Conservation (phyloP, 2,329 filamentous ascomycete genomes). For the Podosphaera leucotricha region DNA sequence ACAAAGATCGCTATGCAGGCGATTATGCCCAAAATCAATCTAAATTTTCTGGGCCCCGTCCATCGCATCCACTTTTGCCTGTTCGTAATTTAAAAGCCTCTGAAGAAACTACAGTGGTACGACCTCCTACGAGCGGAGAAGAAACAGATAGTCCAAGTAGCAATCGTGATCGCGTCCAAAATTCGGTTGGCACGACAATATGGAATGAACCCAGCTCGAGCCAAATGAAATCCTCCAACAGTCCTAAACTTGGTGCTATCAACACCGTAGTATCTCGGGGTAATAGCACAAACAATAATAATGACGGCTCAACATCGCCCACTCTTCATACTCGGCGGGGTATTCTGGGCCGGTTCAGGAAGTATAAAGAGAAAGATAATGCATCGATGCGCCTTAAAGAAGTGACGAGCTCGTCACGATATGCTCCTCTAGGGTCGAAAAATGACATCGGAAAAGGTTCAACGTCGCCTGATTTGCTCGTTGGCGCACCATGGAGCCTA, state of each 20-base stretch:
- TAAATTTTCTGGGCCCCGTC: constrained; percentile 40
- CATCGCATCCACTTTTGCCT: constrained; percentile 22
- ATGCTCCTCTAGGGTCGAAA: constrained; percentile 20
- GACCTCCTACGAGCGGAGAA: constrained; percentile 54
- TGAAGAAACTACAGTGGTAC: constrained; percentile 39
- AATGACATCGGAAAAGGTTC: constrained; percentile 8
- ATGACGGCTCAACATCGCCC: constrained; percentile 26
- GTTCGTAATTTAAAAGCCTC: constrained; percentile 36
- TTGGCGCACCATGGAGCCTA: constrained; percentile 10
- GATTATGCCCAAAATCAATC: constrained; percentile 26
- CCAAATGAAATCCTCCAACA: constrained; percentile 40
- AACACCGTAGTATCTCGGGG: constrained; percentile 14
- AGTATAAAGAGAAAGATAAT: constrained; percentile 31
- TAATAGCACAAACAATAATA: constrained; percentile 6
- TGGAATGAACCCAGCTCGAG: constrained; percentile 12
- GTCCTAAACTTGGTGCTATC: constrained; percentile 51
- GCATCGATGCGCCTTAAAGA: constrained; percentile 22
- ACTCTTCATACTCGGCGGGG: constrained; percentile 13
- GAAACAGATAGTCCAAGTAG: constrained; percentile 33
- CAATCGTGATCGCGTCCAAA: constrained; percentile 24
- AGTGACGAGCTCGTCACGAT: constrained; percentile 28
- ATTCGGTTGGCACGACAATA: constrained; percentile 11
- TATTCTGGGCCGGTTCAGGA: constrained; percentile 14
- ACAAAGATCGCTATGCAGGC: constrained; percentile 40
- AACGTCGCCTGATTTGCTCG: constrained; percentile 8